Percentiles rank a stretch among this genome's conserved stretches.
phyloP scores from a whole-genome alignment of 257 asterid genomes.

The Solanum habrochaites region DNA sequence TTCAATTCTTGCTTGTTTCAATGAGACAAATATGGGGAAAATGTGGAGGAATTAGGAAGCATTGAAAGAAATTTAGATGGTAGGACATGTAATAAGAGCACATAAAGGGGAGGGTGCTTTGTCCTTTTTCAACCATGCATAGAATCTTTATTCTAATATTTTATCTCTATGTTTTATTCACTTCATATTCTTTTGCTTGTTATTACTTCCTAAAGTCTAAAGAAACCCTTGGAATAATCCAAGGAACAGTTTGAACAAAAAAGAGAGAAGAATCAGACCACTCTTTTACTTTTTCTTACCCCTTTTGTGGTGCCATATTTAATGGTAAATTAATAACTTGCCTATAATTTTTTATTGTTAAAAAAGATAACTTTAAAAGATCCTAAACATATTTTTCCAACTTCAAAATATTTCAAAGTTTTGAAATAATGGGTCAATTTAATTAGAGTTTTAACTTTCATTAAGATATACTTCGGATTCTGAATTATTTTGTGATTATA shows the following conservation, averaged over 20 bases:
- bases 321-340: background rate
- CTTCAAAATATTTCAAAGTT: background rate
- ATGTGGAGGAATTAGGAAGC: background rate
- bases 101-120: background rate
- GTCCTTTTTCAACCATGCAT: background rate
- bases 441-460: background rate
- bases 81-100: background rate
- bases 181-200: background rate
- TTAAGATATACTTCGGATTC: background rate
- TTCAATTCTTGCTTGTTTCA: background rate
- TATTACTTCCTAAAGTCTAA: background rate
- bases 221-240: background rate
- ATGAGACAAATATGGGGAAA: background rate
- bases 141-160: background rate
- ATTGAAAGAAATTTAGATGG: background rate
- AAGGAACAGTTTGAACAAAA: background rate
- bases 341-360: background rate
- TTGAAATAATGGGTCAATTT: background rate
- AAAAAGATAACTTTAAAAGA: background rate
- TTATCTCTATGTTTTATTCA: background rate
- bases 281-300: background rate
- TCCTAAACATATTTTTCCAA: background rate
- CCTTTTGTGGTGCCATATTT: background rate
- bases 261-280: background rate
- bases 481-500: background rate